Base-by-base conservation (phyloP, 2,329 filamentous ascomycete genomes). In the Phaeoacremonium minimum region DNA sequence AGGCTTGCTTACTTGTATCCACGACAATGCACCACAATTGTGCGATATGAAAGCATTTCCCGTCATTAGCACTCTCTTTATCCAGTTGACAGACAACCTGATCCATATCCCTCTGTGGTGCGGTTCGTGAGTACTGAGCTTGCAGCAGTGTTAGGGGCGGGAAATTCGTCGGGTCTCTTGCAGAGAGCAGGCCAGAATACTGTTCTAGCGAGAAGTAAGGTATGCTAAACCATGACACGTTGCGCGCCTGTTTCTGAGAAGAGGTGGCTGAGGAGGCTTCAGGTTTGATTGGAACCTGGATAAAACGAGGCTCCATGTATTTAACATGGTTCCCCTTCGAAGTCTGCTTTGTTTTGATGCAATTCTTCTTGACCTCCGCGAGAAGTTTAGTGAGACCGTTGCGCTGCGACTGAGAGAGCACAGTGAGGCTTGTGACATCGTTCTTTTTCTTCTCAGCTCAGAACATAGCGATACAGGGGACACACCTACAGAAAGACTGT, bases 21-120 rank as follows among this genome's bases (percentile, higher is more conserved):
- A 73, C 41, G 6, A 70, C 50, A 5, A 73, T 44, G 41, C 61
- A 66, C 70, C 69, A 73, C 8, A 71, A 37, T 43, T 73, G 70
- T 1, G 63, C 53, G 30, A 73, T 62, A 37, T 73, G 68, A 37
- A 69, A 72, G 35, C 67, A 73, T 14, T 61, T 47, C 2, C 55
- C 58, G 8, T 52, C 43, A n/a, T 26, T 1, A 54, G 55, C 4
- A 53, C 57, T 28, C 55, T 53, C 2, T 55, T 55, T 12, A 61
- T 48, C 36, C 6, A 19, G 15, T 28, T 61, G 58, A 35, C 67
- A 63, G 7, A 71, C 61, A 4, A 64, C 69, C 43, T 73, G 69
- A 17, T 60, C 50, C 63, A 71, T 62, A 28, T 73, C 69, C 35
- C 69, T 53, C 19, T 61, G 52, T 17, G 55, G 49, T 4, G 51